These are phyloP conservation scores for Penicillium sumatraense DNA, from an alignment of 2,329 filamentous ascomycete genomes.

Conservation along the genomic window DNA sequence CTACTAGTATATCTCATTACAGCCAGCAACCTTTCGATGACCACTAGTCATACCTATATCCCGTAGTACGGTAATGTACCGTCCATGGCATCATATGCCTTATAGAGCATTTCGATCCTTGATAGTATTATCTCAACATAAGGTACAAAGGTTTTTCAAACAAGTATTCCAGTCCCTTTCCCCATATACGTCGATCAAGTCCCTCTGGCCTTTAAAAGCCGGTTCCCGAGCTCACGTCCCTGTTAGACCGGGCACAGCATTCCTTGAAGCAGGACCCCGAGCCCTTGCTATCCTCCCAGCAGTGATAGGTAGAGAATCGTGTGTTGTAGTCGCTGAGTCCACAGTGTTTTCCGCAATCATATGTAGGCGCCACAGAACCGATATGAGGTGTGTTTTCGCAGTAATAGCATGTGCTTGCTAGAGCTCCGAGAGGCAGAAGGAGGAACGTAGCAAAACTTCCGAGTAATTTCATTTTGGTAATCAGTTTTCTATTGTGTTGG, in stretches of 20 bases:
- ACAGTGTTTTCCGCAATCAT: conserved; percentile 1
- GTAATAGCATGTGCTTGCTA: background rate
- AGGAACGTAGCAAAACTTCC: background rate
- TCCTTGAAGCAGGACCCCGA: conserved; percentile 3
- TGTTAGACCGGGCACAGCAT: background rate
- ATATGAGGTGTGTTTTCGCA: conserved; percentile 5
- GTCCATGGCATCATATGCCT: too few relatives aligned
- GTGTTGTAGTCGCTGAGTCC: background rate
- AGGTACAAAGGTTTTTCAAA: too few relatives aligned
- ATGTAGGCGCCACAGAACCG: background rate
- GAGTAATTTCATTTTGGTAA: background rate
- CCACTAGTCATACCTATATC: too few relatives aligned
- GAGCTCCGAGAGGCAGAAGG: background rate
- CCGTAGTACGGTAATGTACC: too few relatives aligned
- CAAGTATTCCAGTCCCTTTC: background rate
- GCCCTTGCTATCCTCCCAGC: conserved; percentile 3
- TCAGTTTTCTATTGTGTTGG: background rate
- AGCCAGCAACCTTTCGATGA: too few relatives aligned
- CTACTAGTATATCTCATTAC: too few relatives aligned
- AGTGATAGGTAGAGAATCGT: background rate
- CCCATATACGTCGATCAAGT: background rate
- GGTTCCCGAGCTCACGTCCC: background rate
- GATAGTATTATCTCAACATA: too few relatives aligned
- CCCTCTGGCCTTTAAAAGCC: background rate
- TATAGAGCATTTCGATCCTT: too few relatives aligned